phyloP scores from a whole-genome alignment of 106 monocot genomes.

The Acorus calamus region DNA sequence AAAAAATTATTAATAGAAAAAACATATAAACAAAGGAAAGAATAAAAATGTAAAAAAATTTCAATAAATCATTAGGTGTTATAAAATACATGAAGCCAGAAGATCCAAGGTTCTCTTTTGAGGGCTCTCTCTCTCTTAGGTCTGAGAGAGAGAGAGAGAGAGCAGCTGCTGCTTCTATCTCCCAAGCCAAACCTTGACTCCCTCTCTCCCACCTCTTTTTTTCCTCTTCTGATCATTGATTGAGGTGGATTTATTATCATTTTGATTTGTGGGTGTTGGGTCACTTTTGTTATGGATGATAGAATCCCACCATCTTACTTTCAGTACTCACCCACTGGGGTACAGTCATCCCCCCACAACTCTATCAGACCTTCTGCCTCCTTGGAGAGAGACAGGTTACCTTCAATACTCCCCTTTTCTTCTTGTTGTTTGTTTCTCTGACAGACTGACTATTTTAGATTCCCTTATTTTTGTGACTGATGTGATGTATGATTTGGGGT shows the following conservation, averaged over 20 bases:
- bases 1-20: too few species aligned
- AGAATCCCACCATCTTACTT: constrained; percentile 47
- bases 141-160: too few species aligned
- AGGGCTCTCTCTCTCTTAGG: too few species aligned
- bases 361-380: constrained; percentile 26
- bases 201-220: background rate
- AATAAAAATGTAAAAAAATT: constrained; percentile 1
- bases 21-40: too few species aligned
- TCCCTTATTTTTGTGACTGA: too few species aligned
- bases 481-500: too few species aligned
- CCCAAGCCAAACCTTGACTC: too few species aligned
- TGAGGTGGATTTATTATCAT: too few species aligned
- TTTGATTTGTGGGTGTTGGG: background rate
- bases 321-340: constrained; percentile 35
- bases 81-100: constrained; percentile 11
- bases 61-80: constrained; percentile 7
- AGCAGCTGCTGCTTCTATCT: too few species aligned
- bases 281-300: constrained; percentile 55
- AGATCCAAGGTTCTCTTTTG: constrained; percentile 10
- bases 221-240: too few species aligned
- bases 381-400: constrained; percentile 42
- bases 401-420: background rate
- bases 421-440: background rate
- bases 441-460: too few species aligned
- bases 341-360: constrained; percentile 51